Base-by-base conservation (phyloP, 2,329 filamentous ascomycete genomes). In the Didymella sp. region DNA sequence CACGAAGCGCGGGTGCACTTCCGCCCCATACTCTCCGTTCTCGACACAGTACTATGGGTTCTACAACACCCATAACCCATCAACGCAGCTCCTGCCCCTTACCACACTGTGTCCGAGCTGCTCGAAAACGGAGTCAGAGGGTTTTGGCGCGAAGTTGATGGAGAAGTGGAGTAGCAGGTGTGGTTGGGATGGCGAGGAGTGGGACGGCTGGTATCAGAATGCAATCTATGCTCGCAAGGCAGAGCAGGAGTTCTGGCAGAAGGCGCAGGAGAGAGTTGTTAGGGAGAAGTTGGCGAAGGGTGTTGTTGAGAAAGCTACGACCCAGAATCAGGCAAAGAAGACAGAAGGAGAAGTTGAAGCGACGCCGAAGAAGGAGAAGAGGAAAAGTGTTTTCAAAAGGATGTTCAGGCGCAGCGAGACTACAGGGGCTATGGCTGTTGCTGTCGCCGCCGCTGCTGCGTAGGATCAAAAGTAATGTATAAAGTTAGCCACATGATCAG, bases 231-330 rank as follows among this genome's bases (percentile, higher is more conserved):
- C 71, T 25, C 51, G 72, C 3, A 56, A 59, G 6, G 59, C 60
- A 46, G 70, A 73, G 41, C 12, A 38, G 13, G 67, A 61, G 24
- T 75, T 68, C 38, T 74, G 70, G 71, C 62, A 67, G 38, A 58
- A 58, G 41, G 69, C 70, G 42, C 72, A 75, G 51, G 68, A 73
- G 52, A 61, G 60, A 33, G 61, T 65, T 17, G 67, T 73, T 1
- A 59, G 53, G 38, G 69, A 70, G 49, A 58, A 55, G 25, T 54
- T 62, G 28, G 41, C 21, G 33, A 56, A 45, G 11, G 50, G 38
- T 30, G 21, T 6, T 1, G 22, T n/a, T n/a, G 21, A 24, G 13
- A 22, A 25, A 19, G 38, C 7, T 2, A 51, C 54, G 25, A 44
- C 49, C 8, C 28, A 42, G 31, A 33, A 41, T 37, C 43, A 59